Base-by-base conservation (phyloP, 495 filamentous ascomycete genomes). In the Penicillium verhagenii region DNA sequence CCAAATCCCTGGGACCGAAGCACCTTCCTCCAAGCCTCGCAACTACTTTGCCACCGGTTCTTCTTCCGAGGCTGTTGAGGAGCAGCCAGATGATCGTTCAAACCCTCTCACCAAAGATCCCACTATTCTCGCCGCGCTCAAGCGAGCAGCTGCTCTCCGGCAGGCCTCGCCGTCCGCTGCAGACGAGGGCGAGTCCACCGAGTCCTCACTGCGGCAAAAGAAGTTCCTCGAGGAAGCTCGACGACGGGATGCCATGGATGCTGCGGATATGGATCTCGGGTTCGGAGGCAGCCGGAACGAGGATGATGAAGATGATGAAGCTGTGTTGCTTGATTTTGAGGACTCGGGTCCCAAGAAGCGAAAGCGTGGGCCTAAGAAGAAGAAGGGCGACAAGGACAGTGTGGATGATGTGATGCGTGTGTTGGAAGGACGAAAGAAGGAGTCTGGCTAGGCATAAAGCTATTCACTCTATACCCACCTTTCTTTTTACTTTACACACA, bases 241-340 rank as follows among this genome's bases (percentile, higher is more conserved):
- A 23, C 72, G 73, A 6, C 68, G 64, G 6, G 81, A 86, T 39
- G 88, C 88, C 56, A 81, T 92, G 39, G 94, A 98, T 72, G 85
- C 89, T 10, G 89, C 92, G 39, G 94, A 98, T 71, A 82, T 98
- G 74, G 94, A 98, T 61, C 77, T 96, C 70, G 94, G 91, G 28
- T 97, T 98, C 65, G 94, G 95, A 6, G 87, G 86, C 14, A 91
- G 86, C 58, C 82, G 91, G 20, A 81, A 86, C 53, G 91, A 87
- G 43, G 92, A 96, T 61, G 87, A 86, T 37, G 90, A 88, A 35
- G 92, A 96, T 45, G 92, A 88, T 50, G 79, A 86, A 1, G 35
- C 79, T 20, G 75, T 91, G 39, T 85, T 89, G 64, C 69, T 94
- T 33, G 81, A 80, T 14, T 79, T 77, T 37, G 81, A 76, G n/a